Percentiles rank a stretch among this genome's conserved stretches.
Evolutionary conservation across 148 eudicot species (phyloP).

Genomic region (Talinum fruticosum): DNA sequence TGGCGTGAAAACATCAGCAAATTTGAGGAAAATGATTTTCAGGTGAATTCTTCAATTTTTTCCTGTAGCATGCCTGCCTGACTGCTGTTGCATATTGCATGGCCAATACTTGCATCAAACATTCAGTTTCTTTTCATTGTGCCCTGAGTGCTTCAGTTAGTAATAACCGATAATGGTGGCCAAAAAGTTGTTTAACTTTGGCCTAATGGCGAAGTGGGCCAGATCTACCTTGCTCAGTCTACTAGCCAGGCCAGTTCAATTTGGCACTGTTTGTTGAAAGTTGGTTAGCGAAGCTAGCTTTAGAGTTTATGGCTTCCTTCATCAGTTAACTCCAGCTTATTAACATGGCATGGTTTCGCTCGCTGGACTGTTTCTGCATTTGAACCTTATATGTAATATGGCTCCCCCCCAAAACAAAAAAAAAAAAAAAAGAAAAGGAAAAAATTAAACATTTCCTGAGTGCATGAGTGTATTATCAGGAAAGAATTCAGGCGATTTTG

Average conservation of each 20-base stretch:
- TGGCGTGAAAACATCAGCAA: conserved; percentile 83
- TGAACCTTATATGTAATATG: too few species aligned
- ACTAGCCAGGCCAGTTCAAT: background rate
- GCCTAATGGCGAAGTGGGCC: too few species aligned
- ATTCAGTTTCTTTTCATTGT: background rate
- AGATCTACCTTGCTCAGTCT: background rate
- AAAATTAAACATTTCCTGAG: background rate
- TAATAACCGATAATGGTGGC: too few species aligned
- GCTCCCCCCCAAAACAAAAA: too few species aligned
- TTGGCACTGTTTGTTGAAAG: background rate
- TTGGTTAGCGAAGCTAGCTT: background rate
- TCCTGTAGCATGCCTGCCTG: background rate
- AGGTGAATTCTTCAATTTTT: conserved; percentile 42
- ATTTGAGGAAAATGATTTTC: conserved; percentile 93
- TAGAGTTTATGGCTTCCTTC: background rate
- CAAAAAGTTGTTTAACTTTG: too few species aligned
- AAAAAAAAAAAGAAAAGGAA: too few species aligned
- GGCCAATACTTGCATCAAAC: background rate
- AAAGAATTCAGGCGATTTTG: background rate
- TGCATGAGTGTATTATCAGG: background rate
- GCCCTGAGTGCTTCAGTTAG: too few species aligned
- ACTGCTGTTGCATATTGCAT: background rate
- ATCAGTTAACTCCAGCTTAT: background rate
- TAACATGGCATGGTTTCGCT: background rate
- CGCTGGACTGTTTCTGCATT: too few species aligned